A percentile compares a stretch with the other conserved stretches of the same genome.
Conservation (phyloP, 768 basidiomycete genomes). For the Nevesoporus exiguus region DNA sequence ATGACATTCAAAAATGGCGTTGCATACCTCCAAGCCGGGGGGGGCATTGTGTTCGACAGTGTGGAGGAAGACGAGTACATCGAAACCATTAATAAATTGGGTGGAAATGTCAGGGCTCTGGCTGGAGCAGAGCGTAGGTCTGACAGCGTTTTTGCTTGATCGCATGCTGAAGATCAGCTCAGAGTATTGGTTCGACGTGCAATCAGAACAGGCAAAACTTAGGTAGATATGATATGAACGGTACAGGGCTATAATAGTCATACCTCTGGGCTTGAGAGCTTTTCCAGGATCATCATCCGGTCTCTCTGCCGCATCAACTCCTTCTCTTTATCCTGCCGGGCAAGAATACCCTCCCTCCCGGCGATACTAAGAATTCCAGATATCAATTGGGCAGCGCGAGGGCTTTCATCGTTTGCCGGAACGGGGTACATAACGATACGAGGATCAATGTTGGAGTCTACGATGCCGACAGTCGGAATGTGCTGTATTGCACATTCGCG, state of each 20-base stretch:
- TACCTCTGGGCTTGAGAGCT: conserved; percentile 16
- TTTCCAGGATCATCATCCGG: conserved; percentile 25
- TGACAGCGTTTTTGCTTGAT: conserved; percentile 1
- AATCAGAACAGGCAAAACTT: conserved; percentile 40
- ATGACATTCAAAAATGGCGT: conserved; percentile 95
- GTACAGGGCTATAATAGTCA: conserved; percentile 13
- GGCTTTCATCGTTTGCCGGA: conserved; percentile 95
- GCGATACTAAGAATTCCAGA: conserved; percentile 89
- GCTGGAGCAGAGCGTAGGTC: conserved; percentile 84
- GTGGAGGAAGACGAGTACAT: conserved; percentile 96
- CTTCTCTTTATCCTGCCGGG: conserved; percentile 34
- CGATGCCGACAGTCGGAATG: conserved; percentile 90
- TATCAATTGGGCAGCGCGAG: conserved; percentile 86
- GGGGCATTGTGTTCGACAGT: conserved; percentile 96
- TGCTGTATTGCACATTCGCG: conserved; percentile 87
- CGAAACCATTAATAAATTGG: conserved; percentile 94
- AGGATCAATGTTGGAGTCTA: conserved; percentile 95
- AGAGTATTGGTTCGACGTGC: conserved; percentile 74
- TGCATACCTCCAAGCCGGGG: conserved; percentile 92
- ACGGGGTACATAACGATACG: conserved; percentile 97
- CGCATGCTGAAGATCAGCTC: conserved; percentile 20
- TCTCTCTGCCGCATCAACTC: conserved; percentile 23
- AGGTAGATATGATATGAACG: conserved; percentile 19
- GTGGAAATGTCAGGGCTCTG: conserved; percentile 80
- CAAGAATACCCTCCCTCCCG: conserved; percentile 66